Percentiles rank a stretch among this genome's conserved stretches.
Evolutionary conservation across 139 green algal genomes (phyloP).

Genomic region (Klebsormidium nitens): DNA sequence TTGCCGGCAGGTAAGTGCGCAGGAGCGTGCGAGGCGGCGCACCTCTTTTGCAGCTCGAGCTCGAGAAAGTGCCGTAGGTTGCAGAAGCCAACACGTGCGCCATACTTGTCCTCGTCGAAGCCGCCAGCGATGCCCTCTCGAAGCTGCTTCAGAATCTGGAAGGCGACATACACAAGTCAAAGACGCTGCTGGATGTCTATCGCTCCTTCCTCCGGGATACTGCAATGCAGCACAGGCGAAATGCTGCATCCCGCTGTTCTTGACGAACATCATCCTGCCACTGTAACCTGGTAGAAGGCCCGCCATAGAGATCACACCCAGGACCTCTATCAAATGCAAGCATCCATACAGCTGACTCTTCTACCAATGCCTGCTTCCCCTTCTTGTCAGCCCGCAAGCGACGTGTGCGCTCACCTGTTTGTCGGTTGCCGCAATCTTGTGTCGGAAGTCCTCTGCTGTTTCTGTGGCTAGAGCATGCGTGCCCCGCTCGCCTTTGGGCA

Average conservation of each 20-base stretch:
- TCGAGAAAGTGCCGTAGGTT: conserved; percentile 87
- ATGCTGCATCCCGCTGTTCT: too few species aligned
- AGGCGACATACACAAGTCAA: too few species aligned
- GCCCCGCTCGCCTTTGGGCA: conserved; percentile 81
- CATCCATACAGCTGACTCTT: too few species aligned
- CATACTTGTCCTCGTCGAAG: conserved; percentile 86
- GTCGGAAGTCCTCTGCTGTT: conserved; percentile 70
- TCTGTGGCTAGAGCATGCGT: conserved; percentile 57
- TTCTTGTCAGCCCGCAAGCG: not conserved
- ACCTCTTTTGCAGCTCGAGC: conserved; percentile 80
- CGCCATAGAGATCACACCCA: too few species aligned
- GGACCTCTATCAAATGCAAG: too few species aligned
- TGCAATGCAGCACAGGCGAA: too few species aligned
- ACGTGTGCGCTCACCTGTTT: conserved; percentile 47
- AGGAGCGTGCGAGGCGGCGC: conserved; percentile 48
- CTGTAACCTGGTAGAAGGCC: too few species aligned
- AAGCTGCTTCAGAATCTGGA: conserved; percentile 49
- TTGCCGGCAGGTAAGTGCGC: too few species aligned
- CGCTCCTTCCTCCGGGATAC: too few species aligned
- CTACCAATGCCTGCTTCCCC: too few species aligned
- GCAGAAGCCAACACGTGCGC: conserved; percentile 65
- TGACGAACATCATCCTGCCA: too few species aligned
- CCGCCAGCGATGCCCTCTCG: conserved; percentile 55
- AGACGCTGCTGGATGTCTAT: too few species aligned
- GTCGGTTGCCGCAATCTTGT: conserved; percentile 46